Evolutionary conservation across 352 stramenopile genomes (phyloP).

Genomic region (Phytophthora brassicae): DNA sequence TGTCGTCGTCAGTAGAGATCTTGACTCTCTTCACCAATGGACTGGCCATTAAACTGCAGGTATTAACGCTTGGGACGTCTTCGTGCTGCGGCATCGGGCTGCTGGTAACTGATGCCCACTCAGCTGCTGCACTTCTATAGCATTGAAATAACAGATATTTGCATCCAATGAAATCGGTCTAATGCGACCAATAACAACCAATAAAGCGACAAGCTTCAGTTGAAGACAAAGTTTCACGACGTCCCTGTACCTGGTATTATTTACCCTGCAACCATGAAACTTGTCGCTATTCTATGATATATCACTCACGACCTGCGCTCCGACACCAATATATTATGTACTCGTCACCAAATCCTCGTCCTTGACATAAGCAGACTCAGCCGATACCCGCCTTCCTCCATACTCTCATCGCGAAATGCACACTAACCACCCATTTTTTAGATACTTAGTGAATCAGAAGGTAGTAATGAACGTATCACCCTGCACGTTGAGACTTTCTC

Average conservation of each 20-base stretch:
- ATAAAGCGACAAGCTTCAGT: slow-evolving; percentile 2
- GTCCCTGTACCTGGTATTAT: no score
- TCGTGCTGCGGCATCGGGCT: no score
- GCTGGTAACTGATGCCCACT: no score
- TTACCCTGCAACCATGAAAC: no score
- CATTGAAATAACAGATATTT: slow-evolving; percentile 1
- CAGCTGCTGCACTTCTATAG: slow-evolving; percentile 33
- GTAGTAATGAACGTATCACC: neutral
- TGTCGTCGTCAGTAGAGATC: slow-evolving; percentile 7
- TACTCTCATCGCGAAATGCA: neutral
- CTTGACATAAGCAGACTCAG: no score
- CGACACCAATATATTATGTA: no score
- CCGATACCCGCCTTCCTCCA: no score
- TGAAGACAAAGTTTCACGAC: slow-evolving; percentile 18
- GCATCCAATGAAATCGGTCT: slow-evolving; percentile 3
- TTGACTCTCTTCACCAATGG: slow-evolving; percentile 37
- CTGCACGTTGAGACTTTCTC: neutral
- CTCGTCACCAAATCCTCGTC: no score
- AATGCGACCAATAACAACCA: neutral
- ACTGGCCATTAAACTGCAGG: slow-evolving; percentile 18
- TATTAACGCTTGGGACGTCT: slow-evolving; percentile 6
- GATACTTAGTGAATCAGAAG: slow-evolving; percentile 6
- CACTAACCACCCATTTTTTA: neutral
- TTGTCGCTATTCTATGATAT: neutral
- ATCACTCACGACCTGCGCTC: neutral